phyloP scores from a whole-genome alignment of 169 alveolate genomes.

The Plasmodium fragile region DNA sequence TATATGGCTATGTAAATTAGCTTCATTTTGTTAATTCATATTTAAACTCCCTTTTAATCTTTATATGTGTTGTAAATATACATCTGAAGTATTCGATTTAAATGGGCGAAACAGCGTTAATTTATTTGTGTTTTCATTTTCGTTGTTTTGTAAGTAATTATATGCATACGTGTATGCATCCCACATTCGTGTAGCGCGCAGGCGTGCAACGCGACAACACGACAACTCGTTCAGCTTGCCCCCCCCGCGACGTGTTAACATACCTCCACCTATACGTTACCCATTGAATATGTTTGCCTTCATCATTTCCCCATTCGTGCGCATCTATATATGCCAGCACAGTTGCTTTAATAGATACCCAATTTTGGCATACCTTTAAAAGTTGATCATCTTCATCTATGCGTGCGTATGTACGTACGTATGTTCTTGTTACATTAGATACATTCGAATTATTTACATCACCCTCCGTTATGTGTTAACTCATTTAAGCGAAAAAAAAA shows the following conservation, averaged over 20 bases:
- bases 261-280: neutral
- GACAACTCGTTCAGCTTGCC: neutral
- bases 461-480: neutral
- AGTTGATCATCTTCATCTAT: neutral
- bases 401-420: neutral
- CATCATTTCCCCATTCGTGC: neutral
- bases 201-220: neutral
- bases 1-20: neutral
- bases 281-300: neutral
- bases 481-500: neutral
- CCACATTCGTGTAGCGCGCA: neutral
- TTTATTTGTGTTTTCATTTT: constrained; percentile 6
- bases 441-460: neutral
- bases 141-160: constrained; percentile 3
- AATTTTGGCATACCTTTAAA: neutral
- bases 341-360: neutral
- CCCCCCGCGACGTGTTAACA: neutral
- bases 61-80: neutral
- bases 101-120: neutral
- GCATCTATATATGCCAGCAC: neutral
- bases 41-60: neutral
- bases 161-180: neutral
- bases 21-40: neutral
- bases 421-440: neutral
- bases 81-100: neutral